Conservation (phyloP, 768 basidiomycete species). For the Suillus sp. region DNA sequence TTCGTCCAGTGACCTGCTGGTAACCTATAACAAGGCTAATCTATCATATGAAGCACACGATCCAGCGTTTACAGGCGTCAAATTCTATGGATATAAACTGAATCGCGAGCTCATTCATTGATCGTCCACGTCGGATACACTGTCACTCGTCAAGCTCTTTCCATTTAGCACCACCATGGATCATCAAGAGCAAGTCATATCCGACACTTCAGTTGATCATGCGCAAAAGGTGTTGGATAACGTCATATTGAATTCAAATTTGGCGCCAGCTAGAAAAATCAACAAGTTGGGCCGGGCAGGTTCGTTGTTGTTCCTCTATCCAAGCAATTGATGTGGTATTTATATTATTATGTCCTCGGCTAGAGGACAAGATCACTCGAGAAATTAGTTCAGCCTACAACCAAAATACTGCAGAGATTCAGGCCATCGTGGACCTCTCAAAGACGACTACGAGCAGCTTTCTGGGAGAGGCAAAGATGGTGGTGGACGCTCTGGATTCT, state of each 20-base stretch:
- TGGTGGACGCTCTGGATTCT: constrained; percentile 29
- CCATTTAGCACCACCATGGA: background rate
- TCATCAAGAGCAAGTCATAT: background rate
- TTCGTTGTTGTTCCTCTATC: background rate
- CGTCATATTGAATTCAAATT: background rate
- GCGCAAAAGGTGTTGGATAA: background rate
- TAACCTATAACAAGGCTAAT: no score
- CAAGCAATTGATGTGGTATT: background rate
- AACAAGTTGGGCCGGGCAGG: background rate
- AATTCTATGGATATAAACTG: no score
- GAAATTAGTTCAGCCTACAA: background rate
- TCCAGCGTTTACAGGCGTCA: no score
- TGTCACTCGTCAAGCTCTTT: background rate
- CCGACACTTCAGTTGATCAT: background rate
- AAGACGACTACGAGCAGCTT: constrained; percentile 18
- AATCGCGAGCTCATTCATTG: background rate
- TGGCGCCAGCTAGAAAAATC: background rate
- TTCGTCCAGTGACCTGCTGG: no score
- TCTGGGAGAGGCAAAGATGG: constrained; percentile 22
- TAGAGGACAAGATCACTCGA: background rate
- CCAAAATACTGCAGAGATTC: background rate
- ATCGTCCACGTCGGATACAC: background rate
- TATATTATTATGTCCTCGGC: background rate
- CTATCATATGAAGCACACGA: no score
- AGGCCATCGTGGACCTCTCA: constrained; percentile 1